Percentiles rank a stretch among this genome's conserved stretches.
Evolutionary conservation across 257 asterid species (phyloP).

Genomic region (Nicotiana otophora): DNA sequence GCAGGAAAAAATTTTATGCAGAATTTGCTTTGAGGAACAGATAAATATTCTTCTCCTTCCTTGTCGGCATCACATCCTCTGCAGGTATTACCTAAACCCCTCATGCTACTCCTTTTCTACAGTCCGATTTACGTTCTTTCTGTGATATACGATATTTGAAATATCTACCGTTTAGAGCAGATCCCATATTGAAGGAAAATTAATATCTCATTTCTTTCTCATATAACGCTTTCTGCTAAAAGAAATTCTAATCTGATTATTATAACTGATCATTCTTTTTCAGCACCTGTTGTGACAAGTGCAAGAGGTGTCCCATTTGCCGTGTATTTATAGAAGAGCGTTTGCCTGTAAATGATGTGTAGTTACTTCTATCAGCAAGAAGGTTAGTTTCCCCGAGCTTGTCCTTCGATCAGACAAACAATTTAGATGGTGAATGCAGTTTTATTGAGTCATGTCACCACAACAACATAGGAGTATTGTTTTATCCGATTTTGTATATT

Average conservation of each 20-base stretch:
- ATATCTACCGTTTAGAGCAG: not conserved
- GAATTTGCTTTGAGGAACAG: slow-evolving; percentile 86
- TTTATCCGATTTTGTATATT: not conserved
- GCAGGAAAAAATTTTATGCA: slow-evolving; percentile 87
- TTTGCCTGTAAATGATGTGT: slow-evolving; percentile 61
- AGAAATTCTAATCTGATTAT: not conserved
- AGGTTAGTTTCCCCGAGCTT: not conserved
- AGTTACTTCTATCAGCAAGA: slow-evolving; percentile 12
- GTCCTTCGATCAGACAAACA: not conserved
- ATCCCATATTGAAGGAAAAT: not conserved
- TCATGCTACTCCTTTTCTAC: not conserved
- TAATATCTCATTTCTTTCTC: not conserved
- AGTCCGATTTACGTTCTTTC: not conserved
- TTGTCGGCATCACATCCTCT: slow-evolving; percentile 82
- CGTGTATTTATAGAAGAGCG: slow-evolving; percentile 77
- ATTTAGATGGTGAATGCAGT: slow-evolving; percentile 46
- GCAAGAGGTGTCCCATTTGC: slow-evolving; percentile 94
- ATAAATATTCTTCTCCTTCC: slow-evolving; percentile 83
- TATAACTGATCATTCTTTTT: not conserved
- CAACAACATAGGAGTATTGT: not conserved
- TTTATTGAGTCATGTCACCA: slow-evolving; percentile 59
- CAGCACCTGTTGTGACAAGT: slow-evolving; percentile 78
- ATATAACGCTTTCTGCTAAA: not conserved
- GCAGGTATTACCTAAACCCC: slow-evolving; percentile 53
- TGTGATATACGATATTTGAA: not conserved